Evolutionary conservation across 1,139 yeast genomes (phyloP).

Genomic region (Wickerhamomyces sp.): DNA sequence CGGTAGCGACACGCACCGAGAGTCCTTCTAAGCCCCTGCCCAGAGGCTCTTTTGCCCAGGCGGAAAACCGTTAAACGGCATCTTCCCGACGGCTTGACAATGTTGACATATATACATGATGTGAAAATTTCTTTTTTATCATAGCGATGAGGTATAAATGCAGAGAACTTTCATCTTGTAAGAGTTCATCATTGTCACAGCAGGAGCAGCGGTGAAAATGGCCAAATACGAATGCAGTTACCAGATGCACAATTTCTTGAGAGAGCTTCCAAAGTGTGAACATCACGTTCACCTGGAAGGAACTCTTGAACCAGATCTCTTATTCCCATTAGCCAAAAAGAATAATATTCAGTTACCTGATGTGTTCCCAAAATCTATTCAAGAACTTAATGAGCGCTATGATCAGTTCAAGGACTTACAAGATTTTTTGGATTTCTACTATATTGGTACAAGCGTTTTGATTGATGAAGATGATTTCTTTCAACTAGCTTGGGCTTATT

Average conservation of each 20-base stretch:
- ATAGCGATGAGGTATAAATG: neutral
- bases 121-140: neutral
- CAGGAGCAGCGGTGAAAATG: constrained; percentile 3
- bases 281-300: constrained; percentile 83
- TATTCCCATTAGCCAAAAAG: constrained; percentile 63
- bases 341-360: constrained; percentile 53
- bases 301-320: constrained; percentile 65
- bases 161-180: too few relatives aligned
- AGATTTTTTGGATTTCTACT: constrained; percentile 73
- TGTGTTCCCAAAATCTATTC: constrained; percentile 51
- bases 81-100: neutral
- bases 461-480: constrained; percentile 63
- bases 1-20: too few relatives aligned
- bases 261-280: constrained; percentile 75
- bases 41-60: too few relatives aligned
- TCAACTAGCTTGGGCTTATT: constrained; percentile 73
- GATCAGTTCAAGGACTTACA: constrained; percentile 60
- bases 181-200: neutral
- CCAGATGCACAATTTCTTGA: constrained; percentile 39
- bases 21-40: too few relatives aligned
- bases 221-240: constrained; percentile 15
- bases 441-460: constrained; percentile 73
- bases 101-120: neutral
- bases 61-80: neutral
- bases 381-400: constrained; percentile 54